Evolutionary conservation across 2,329 filamentous ascomycete genomes (phyloP).

Genomic region (Cercospora zeae-maydis): DNA sequence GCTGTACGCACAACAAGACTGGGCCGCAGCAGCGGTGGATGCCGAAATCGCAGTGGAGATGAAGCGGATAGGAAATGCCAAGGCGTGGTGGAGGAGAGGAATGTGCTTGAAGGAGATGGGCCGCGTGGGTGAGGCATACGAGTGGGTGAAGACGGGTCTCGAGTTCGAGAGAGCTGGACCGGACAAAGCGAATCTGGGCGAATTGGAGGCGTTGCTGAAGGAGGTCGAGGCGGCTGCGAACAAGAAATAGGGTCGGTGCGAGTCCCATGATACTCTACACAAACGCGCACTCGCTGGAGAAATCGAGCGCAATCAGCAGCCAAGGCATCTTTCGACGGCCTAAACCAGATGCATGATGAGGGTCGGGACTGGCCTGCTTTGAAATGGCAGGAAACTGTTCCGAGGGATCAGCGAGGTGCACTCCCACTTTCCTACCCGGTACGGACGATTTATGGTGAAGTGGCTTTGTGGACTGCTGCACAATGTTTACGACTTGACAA

Average conservation of each 20-base stretch:
- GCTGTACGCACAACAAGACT: conserved; percentile 75
- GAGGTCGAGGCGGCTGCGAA: conserved; percentile 28
- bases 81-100: conserved; percentile 89
- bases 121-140: conserved; percentile 72
- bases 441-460: not conserved
- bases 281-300: not conserved
- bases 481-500: not conserved
- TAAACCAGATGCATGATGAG: not conserved
- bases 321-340: too few relatives aligned
- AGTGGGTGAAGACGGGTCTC: conserved; percentile 71
- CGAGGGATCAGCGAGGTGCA: not conserved
- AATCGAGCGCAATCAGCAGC: not conserved
- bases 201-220: conserved; percentile 32
- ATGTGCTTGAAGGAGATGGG: conserved; percentile 90
- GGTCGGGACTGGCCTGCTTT: not conserved
- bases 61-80: conserved; percentile 80
- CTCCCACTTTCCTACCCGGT: not conserved
- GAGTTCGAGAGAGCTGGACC: conserved; percentile 53
- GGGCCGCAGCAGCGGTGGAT: conserved; percentile 84
- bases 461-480: not conserved
- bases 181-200: conserved; percentile 31
- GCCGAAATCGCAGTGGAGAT: conserved; percentile 85
- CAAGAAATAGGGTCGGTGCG: conserved; percentile 1
- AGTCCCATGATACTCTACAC: not conserved
- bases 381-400: not conserved